phyloP scores from a whole-genome alignment of 83 land plant species.

The Thuja plicata region DNA sequence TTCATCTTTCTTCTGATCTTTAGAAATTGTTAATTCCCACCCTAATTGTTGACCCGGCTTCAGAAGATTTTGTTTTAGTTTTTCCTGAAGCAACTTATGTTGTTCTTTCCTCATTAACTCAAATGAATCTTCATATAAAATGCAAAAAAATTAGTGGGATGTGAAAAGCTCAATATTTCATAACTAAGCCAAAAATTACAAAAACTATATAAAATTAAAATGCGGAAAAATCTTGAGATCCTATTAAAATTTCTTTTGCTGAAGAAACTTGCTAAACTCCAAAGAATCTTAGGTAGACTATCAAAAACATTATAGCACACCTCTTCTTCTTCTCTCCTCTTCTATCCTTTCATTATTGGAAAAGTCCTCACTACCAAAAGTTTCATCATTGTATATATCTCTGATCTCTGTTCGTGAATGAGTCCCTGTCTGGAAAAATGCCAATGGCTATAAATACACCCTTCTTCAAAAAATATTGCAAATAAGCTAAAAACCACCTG shows the following conservation, averaged over 20 bases:
- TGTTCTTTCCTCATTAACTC: constrained; percentile 76
- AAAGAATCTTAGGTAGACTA: background rate
- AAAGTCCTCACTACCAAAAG: constrained; percentile 61
- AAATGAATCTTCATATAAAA: constrained; percentile 43
- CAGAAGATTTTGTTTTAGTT: constrained; percentile 30
- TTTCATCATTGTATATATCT: constrained; percentile 65
- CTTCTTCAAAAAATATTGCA: background rate
- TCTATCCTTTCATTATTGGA: constrained; percentile 63
- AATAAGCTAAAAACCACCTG: background rate
- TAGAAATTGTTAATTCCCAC: constrained; percentile 13
- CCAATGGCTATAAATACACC: background rate
- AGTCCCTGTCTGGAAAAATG: constrained; percentile 38
- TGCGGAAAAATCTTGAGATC: background rate
- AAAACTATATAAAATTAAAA: background rate
- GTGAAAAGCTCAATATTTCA: too few relatives aligned
- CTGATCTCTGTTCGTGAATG: constrained; percentile 37
- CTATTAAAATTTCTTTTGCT: background rate
- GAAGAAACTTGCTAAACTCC: background rate
- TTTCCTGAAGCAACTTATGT: constrained; percentile 58
- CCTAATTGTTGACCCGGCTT: constrained; percentile 28
- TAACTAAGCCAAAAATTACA: background rate
- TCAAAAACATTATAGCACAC: constrained; percentile 26
- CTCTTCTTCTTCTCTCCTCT: constrained; percentile 74
- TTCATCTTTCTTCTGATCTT: constrained; percentile 33
- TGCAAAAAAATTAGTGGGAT: background rate